A percentile compares a stretch with the other conserved stretches of the same genome.
phyloP scores from a whole-genome alignment of 164 flowering plant genomes.

The Kalanchoe fedtschenkoi region DNA sequence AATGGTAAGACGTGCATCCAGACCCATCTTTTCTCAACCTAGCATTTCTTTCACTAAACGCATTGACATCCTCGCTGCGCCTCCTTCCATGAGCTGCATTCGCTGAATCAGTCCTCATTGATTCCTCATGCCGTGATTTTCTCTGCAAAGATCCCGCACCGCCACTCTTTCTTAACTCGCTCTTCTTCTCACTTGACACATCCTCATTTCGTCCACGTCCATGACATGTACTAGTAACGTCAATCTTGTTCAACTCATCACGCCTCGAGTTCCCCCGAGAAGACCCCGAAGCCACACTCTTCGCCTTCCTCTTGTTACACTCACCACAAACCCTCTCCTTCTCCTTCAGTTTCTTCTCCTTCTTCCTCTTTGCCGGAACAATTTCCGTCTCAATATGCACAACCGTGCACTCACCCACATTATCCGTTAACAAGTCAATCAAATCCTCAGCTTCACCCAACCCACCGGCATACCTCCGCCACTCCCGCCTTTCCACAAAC shows the following conservation, averaged over 20 bases:
- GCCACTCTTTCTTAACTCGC: constrained; percentile 16
- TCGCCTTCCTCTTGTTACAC: constrained; percentile 16
- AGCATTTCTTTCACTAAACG: constrained; percentile 17
- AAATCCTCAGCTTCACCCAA: constrained; percentile 44
- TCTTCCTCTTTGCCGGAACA: constrained; percentile 8
- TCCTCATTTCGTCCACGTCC: constrained; percentile 9
- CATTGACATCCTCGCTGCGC: constrained; percentile 8
- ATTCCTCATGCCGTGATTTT: constrained; percentile 9
- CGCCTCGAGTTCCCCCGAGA: constrained; percentile 16
- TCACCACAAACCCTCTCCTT: constrained; percentile 3
- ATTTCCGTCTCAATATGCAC: constrained; percentile 18
- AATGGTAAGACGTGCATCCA: constrained; percentile 57
- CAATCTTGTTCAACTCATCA: constrained; percentile 5
- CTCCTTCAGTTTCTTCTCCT: constrained; percentile 12
- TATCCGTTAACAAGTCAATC: constrained; percentile 60
- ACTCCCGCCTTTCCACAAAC: constrained; percentile 20
- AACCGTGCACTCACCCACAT: constrained; percentile 15
- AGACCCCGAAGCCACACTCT: constrained; percentile 15
- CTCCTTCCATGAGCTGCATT: constrained; percentile 15
- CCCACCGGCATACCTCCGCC: constrained; percentile 10
- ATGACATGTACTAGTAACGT: constrained; percentile 11
- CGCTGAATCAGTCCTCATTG: constrained; percentile 10
- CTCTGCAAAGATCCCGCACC: constrained; percentile 17
- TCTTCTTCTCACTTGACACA: neutral
- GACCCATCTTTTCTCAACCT: constrained; percentile 37